Base-by-base conservation (phyloP, 148 eudicot species). In the Persicaria maculosa region DNA sequence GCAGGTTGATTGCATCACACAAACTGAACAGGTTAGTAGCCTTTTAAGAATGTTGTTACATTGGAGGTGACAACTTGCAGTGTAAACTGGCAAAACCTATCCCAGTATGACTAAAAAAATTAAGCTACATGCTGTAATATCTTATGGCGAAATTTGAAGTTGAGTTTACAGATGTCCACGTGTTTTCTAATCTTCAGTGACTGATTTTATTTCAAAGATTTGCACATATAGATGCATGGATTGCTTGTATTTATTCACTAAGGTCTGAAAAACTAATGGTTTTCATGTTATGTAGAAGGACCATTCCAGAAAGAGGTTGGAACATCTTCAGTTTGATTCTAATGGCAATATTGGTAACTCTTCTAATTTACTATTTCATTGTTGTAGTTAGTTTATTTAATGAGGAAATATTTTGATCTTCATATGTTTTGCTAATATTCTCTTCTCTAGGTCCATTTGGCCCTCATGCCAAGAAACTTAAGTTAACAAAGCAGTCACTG, bases 291-390 rank as follows among this genome's bases (percentile, higher is more conserved):
- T 85, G 81, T 86, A 93, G 94, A 89, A 84, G 79, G 91, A 88
- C 84, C 76, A 84, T 71, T 78, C 76, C 61, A 87, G 81, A 77
- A 90, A 86, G 86, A 85, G 93, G 81, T 77, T 84, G 71, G 90
- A 88, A 50, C 74, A 77, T 80, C 84, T 82, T 83, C 96, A 83
- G 55, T 80, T 78, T 65, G 93, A 92, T 70, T 86, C 92, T 54
- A 90, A 90, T 87, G 91, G 90, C 55, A 85, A 84, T 76, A 83
- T 72, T 75, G 91, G 97, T 94, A 90, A 70, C 75, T 62, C 79
- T 75, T 44, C 71, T 54, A 40, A 52, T 53, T 71, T 75, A 47
- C 54, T 81, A 74, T 16, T 55, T 43, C 19, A 68, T 43, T 43
- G 45, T 15, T 68, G 4, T 15, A 22, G 6, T 68, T 44, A 14